Evolutionary conservation across 78 protist genomes (phyloP).

Genomic region (Monosiga brevicollis): DNA sequence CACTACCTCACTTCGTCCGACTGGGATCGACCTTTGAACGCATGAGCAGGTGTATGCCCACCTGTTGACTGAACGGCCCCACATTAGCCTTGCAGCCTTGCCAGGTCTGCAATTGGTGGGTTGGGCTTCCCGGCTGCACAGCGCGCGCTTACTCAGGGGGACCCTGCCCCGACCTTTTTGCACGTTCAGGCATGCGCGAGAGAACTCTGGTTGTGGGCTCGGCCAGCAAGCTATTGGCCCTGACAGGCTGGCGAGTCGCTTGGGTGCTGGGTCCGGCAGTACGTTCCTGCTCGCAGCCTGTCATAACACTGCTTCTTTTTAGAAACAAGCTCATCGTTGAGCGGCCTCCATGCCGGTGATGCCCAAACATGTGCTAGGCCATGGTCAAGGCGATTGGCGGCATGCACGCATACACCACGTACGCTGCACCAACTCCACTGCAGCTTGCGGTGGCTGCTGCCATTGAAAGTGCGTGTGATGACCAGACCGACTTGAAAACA

Average conservation of each 20-base stretch:
- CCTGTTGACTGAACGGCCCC: no score
- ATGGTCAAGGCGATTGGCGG: neutral
- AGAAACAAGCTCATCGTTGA: neutral
- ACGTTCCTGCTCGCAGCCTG: neutral
- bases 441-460: neutral
- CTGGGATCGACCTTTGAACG: no score
- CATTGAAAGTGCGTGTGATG: neutral
- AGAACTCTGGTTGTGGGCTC: conserved; percentile 55
- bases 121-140: neutral
- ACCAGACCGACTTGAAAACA: neutral
- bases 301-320: neutral
- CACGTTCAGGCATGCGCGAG: conserved; percentile 13
- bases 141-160: no score
- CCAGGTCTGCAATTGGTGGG: no score
- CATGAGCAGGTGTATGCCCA: no score
- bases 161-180: neutral
- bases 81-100: no score
- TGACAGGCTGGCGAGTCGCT: conserved; percentile 23
- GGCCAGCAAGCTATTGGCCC: conserved; percentile 50
- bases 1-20: no score
- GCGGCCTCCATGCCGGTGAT: neutral
- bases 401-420: neutral
- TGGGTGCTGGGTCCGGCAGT: neutral
- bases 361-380: neutral
- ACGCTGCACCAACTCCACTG: neutral